Evolutionary conservation across 2,329 filamentous ascomycete genomes (phyloP).

Genomic region (Colletotrichum aenigma): DNA sequence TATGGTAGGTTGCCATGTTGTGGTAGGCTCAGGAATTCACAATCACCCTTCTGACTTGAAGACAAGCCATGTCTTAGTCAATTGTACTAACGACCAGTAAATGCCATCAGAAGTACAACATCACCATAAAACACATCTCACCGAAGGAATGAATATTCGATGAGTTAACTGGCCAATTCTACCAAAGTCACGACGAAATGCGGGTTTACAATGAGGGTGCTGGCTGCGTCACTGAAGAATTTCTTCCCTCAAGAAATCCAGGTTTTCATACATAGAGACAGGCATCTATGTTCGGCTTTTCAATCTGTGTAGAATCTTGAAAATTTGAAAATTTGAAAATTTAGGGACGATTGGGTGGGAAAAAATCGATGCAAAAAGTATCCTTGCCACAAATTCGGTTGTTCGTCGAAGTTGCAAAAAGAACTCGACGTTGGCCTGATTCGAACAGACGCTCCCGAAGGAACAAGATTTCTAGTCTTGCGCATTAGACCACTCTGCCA

Average conservation of each 20-base stretch:
- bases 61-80: not conserved
- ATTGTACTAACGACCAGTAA: not conserved
- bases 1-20: not conserved
- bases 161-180: not conserved
- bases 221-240: too few species aligned
- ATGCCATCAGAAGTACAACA: accelerated
- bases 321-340: accelerated
- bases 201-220: not conserved
- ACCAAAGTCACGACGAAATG: not conserved
- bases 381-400: accelerated
- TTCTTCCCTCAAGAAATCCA: too few species aligned
- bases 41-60: not conserved
- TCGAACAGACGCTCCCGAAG: slow-evolving; percentile 15
- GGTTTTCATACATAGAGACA: not conserved
- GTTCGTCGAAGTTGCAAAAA: not conserved
- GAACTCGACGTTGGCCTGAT: not conserved
- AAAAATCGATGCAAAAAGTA: not conserved
- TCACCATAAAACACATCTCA: accelerated
- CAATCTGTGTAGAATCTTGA: not conserved
- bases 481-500: slow-evolving; percentile 16
- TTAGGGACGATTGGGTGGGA: accelerated
- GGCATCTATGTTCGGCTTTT: not conserved
- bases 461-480: slow-evolving; percentile 18
- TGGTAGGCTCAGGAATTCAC: not conserved
- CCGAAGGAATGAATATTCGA: not conserved